Conservation (phyloP, 2,329 filamentous ascomycete species). For the Neonectria faginata region DNA sequence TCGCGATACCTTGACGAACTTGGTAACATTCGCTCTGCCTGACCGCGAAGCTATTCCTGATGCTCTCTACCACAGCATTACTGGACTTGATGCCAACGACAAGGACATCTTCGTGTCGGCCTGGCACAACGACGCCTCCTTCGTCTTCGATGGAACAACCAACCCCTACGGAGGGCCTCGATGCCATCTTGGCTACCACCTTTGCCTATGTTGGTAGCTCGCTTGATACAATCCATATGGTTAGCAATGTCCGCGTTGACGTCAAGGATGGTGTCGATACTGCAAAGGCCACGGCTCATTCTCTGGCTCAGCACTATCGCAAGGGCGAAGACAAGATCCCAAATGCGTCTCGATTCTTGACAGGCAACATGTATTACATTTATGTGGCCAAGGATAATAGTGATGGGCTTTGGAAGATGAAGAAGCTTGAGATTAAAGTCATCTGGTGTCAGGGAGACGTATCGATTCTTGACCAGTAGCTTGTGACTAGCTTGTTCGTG, state of each 20-base stretch:
- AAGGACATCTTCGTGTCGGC: conserved; percentile 17
- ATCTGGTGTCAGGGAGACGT: conserved; percentile 24
- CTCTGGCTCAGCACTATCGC: conserved; percentile 26
- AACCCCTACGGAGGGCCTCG: conserved; percentile 5
- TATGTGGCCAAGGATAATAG: conserved; percentile 19
- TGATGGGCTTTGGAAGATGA: conserved; percentile 25
- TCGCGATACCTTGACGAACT: too few relatives aligned
- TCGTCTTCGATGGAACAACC: conserved; percentile 19
- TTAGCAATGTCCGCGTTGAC: conserved; percentile 24
- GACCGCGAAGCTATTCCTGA: conserved; percentile 24
- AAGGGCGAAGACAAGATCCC: conserved; percentile 19
- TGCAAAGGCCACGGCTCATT: conserved; percentile 16
- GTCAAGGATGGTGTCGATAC: conserved; percentile 16
- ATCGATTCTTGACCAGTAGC: conserved; percentile 11
- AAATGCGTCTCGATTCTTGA: conserved; percentile 15
- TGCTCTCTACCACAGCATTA: conserved; percentile 26
- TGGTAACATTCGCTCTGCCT: too few relatives aligned
- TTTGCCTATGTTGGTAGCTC: conserved; percentile 14
- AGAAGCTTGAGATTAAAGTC: conserved; percentile 20
- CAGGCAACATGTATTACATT: conserved; percentile 23
- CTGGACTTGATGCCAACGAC: conserved; percentile 20
- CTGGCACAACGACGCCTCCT: conserved; percentile 24
- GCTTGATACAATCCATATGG: conserved; percentile 23
- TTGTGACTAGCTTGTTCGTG: not conserved
- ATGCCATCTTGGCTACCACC: conserved; percentile 18